A percentile compares a stretch with the other conserved stretches of the same genome.
These are phyloP conservation scores for Malus sylvestris DNA, from an alignment of 306 rosid genomes.

Conservation along the genomic window DNA sequence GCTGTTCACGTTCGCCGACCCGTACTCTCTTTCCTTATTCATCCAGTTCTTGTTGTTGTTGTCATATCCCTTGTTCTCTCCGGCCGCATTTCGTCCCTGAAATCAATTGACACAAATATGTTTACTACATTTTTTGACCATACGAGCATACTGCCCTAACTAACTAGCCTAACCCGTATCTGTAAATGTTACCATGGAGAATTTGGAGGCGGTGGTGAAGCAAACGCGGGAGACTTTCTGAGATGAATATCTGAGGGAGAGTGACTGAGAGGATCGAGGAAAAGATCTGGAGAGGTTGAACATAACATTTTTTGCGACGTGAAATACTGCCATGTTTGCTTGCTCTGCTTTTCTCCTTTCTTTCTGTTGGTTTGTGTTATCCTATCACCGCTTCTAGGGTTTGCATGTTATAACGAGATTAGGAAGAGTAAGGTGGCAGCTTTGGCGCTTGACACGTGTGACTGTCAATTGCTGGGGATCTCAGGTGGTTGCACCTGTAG, in stretches of 20 bases:
- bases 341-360: not conserved
- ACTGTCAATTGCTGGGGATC: not conserved
- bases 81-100: constrained; percentile 39
- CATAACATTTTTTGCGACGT: constrained; percentile 29
- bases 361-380: not conserved
- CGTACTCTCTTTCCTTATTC: not conserved
- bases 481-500: constrained; percentile 6
- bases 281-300: constrained; percentile 51
- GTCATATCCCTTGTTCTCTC: constrained; percentile 23
- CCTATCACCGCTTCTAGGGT: not conserved
- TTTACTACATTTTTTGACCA: too few relatives aligned
- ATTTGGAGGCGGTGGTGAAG: constrained; percentile 42
- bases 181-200: constrained; percentile 29
- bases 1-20: not conserved
- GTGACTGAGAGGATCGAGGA: constrained; percentile 31
- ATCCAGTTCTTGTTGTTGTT: constrained; percentile 12
- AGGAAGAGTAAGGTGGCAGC: constrained; percentile 4
- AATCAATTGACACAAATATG: not conserved
- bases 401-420: constrained; percentile 9
- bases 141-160: too few relatives aligned
- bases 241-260: constrained; percentile 16
- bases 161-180: too few relatives aligned
- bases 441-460: constrained; percentile 10
- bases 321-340: constrained; percentile 39
- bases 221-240: constrained; percentile 41